These are phyloP conservation scores for Tilletia setariae DNA, from an alignment of 1,284 basidiomycete species.

Conservation along the genomic window DNA sequence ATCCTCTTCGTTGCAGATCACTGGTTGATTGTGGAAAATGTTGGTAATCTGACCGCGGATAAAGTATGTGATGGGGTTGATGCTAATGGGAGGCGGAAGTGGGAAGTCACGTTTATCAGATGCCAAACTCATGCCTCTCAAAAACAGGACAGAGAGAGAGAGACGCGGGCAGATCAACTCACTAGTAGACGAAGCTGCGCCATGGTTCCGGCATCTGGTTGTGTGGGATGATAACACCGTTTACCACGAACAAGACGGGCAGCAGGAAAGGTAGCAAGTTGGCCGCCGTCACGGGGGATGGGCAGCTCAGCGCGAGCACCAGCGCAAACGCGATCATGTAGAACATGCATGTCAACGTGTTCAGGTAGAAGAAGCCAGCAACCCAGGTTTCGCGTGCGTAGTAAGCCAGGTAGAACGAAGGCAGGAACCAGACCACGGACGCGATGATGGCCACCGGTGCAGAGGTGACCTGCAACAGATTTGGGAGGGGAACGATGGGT, in stretches of 20 bases:
- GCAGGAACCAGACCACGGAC: slow-evolving; percentile 50
- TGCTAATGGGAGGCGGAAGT: neutral
- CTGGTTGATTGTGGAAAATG: slow-evolving; percentile 38
- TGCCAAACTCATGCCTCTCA: neutral
- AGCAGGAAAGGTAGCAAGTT: slow-evolving; percentile 50
- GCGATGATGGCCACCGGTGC: slow-evolving; percentile 41
- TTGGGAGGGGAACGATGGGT: neutral
- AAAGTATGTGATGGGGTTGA: slow-evolving; percentile 45
- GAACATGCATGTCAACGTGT: slow-evolving; percentile 28
- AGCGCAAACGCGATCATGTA: slow-evolving; percentile 43
- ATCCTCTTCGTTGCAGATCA: slow-evolving; percentile 37
- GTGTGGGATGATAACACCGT: slow-evolving; percentile 49
- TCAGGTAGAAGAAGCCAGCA: slow-evolving; percentile 45
- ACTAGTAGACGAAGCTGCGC: slow-evolving; percentile 26
- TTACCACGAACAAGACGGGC: slow-evolving; percentile 54
- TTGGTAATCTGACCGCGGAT: slow-evolving; percentile 42
- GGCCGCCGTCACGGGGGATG: slow-evolving; percentile 46
- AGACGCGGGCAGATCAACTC: no score
- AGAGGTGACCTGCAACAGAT: slow-evolving; percentile 18
- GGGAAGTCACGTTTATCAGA: no score
- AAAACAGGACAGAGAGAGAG: no score
- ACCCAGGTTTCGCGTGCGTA: slow-evolving; percentile 29
- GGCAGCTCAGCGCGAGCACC: slow-evolving; percentile 43
- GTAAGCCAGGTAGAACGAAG: slow-evolving; percentile 45
- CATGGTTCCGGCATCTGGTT: slow-evolving; percentile 37